These are phyloP conservation scores for Trypanosoma congolense DNA, from an alignment of 208 protist genomes.

Conservation along the genomic window DNA sequence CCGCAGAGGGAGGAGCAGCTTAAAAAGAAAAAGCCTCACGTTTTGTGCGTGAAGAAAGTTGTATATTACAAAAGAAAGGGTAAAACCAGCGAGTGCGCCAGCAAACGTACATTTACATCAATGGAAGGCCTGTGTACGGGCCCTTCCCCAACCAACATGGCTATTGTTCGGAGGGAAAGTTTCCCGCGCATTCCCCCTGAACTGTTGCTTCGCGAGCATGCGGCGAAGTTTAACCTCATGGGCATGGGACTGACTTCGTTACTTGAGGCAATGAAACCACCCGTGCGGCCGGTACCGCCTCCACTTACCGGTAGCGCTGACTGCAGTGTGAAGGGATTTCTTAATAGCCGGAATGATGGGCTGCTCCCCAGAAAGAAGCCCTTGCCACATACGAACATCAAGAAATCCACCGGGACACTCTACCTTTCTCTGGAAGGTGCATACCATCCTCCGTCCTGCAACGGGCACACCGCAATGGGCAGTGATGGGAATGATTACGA, in stretches of 20 bases:
- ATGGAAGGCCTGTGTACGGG: background rate
- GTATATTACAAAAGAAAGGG: background rate
- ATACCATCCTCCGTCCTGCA: background rate
- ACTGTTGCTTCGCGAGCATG: slow-evolving; percentile 35
- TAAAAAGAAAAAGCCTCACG: no score
- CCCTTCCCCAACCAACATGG: slow-evolving; percentile 5
- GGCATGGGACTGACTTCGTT: slow-evolving; percentile 19
- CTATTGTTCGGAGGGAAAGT: slow-evolving; percentile 8
- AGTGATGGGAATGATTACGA: background rate
- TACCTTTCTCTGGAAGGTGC: background rate
- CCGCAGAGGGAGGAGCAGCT: background rate
- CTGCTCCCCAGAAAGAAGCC: slow-evolving; percentile 1
- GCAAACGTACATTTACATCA: no score
- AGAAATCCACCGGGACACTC: background rate
- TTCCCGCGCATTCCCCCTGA: slow-evolving; percentile 41
- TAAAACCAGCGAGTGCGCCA: background rate
- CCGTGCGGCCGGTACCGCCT: background rate
- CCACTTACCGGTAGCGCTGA: slow-evolving; percentile 1
- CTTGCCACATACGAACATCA: slow-evolving; percentile 27
- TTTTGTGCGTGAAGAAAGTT: background rate
- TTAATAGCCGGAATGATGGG: background rate
- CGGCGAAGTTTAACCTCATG: slow-evolving; percentile 23
- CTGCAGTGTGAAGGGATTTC: background rate
- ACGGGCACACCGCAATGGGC: background rate
- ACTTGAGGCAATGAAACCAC: slow-evolving; percentile 19